These are phyloP conservation scores for Nyctanthes arbortristis DNA, from an alignment of 257 asterid genomes.

Conservation along the genomic window DNA sequence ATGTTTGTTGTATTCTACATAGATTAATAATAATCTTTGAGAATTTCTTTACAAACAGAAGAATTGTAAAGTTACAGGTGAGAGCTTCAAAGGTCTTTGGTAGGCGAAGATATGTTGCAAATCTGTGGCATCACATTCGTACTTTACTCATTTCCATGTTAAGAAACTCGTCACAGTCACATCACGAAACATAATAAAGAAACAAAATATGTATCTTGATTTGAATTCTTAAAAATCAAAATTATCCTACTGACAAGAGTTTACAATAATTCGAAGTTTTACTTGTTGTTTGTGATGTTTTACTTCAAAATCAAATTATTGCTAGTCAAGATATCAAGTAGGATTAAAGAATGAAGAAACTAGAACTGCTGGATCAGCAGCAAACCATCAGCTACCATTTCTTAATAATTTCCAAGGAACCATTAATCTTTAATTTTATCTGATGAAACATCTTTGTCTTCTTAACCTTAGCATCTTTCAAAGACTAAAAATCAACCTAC, in stretches of 20 bases:
- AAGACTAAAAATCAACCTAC: not conserved
- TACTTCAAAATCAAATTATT: not conserved
- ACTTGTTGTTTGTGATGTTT: not conserved
- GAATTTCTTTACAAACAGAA: not conserved
- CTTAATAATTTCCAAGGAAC: not conserved
- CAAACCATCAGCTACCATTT: not conserved
- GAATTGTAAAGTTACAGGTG: constrained; percentile 13
- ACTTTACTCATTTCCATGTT: no score
- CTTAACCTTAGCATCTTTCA: not conserved
- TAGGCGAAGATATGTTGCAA: constrained; percentile 23
- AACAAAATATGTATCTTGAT: no score
- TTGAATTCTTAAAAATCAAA: no score
- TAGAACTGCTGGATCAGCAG: not conserved
- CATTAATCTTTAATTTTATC: not conserved
- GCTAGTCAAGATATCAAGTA: not conserved
- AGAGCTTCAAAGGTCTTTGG: constrained; percentile 4
- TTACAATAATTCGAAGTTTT: no score
- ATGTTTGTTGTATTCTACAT: not conserved
- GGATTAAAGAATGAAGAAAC: not conserved
- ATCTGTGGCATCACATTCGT: not conserved
- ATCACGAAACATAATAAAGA: no score
- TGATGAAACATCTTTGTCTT: not conserved
- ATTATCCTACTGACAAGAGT: no score
- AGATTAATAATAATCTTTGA: constrained; percentile 5
- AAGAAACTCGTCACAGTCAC: no score